These are phyloP conservation scores for Cinchona pubescens DNA, from an alignment of 257 asterid genomes.

Conservation along the genomic window DNA sequence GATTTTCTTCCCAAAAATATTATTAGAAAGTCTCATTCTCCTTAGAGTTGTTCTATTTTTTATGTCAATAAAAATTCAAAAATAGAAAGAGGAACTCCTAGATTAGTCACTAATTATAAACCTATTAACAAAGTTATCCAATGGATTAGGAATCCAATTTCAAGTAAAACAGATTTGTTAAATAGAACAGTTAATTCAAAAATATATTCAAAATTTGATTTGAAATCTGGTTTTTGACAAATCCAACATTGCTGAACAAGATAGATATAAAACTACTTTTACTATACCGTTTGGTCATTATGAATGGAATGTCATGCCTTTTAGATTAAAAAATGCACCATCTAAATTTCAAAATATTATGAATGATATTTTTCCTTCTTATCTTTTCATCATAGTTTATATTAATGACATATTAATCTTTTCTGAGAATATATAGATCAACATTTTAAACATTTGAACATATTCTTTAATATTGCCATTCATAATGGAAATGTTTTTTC, in stretches of 20 bases:
- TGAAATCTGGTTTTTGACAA: no score
- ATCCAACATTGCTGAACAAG: background rate
- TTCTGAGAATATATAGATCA: background rate
- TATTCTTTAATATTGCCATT: no score
- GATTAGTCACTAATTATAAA: background rate
- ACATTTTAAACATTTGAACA: no score
- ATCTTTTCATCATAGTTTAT: background rate
- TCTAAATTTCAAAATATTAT: background rate
- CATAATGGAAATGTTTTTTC: no score
- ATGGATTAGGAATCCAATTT: background rate
- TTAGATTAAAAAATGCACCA: background rate
- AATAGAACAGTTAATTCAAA: background rate
- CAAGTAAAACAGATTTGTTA: no score
- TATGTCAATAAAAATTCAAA: background rate
- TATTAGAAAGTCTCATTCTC: no score
- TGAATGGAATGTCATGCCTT: background rate
- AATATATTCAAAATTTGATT: no score
- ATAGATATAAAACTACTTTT: background rate
- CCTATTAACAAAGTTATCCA: background rate
- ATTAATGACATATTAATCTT: background rate
- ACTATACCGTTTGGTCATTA: background rate
- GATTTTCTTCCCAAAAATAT: no score
- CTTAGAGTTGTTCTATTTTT: background rate
- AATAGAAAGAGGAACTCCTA: background rate
- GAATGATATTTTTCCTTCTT: background rate